Percentiles rank a stretch among this genome's conserved stretches.
These are phyloP conservation scores for Kodamaea jinghongensis DNA, from an alignment of 805 yeast species.

Conservation along the genomic window DNA sequence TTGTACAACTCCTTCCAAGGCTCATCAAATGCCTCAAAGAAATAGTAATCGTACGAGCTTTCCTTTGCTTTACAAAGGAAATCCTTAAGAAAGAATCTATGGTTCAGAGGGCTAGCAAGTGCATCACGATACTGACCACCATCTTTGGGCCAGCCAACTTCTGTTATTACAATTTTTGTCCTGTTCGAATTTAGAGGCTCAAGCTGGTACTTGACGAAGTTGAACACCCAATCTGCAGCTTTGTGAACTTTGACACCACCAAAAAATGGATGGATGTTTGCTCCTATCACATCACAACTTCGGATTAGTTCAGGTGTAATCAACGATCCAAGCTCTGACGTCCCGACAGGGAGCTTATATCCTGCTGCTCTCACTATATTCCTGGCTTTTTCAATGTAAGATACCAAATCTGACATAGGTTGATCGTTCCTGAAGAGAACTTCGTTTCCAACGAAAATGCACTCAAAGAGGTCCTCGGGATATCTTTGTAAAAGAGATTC, in stretches of 20 bases:
- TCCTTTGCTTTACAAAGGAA: constrained; percentile 50
- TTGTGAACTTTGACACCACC: constrained; percentile 49
- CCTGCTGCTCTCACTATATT: constrained; percentile 30
- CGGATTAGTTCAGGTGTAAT: constrained; percentile 38
- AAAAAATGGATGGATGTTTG: constrained; percentile 67
- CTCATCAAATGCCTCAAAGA: constrained; percentile 70
- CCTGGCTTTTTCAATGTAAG: constrained; percentile 43
- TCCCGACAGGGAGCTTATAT: constrained; percentile 52
- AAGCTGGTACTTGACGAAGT: constrained; percentile 44
- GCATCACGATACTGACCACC: constrained; percentile 53
- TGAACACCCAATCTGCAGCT: constrained; percentile 54
- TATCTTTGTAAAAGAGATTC: constrained; percentile 16
- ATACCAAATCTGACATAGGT: constrained; percentile 32
- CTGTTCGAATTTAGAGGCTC: constrained; percentile 32
- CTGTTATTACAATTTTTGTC: constrained; percentile 47
- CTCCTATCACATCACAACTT: constrained; percentile 56
- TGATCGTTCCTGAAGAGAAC: constrained; percentile 55
- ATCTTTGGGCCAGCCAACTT: constrained; percentile 70
- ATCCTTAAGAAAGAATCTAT: constrained; percentile 46
- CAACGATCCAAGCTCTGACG: constrained; percentile 56
- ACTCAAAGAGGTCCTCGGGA: constrained; percentile 46
- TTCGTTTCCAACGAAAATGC: constrained; percentile 61
- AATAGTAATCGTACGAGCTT: constrained; percentile 48
- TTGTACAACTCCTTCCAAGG: constrained; percentile 63
- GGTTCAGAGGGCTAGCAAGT: constrained; percentile 42